Evolutionary conservation across 441 rosid species (phyloP), one percentile per base, ranked within the genome.

Genomic region (Syzygium malaccense): DNA sequence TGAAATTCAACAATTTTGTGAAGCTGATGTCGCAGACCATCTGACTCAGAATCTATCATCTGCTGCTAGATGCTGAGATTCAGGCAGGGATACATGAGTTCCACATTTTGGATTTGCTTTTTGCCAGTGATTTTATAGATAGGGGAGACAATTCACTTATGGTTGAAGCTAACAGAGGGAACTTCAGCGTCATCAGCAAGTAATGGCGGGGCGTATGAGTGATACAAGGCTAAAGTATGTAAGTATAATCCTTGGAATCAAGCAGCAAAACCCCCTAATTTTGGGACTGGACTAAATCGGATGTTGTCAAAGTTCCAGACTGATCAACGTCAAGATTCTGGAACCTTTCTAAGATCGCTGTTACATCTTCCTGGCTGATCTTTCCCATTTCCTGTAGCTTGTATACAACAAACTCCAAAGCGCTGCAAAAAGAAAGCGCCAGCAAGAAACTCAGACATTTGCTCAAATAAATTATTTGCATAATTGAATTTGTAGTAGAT

Each of bases 361-460:
- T 57, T 53, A 95, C 88, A 88, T 95, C 98, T 55, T 92, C 94
- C 86, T 91, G 92, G 87, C 79, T 86, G 66, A 95, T 95, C 94
- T 95, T 96, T 84, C 95, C 96, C 98, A 95, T 95, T 88, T 94
- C 96, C 90, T 93, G 91, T 3, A 94, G 92, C 86, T 92, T 92
- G 88, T 91, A 93, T 55, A 95, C 13, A 25, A 93, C 89, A 88
- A 94, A 96, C 90, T 96, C 98, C 26, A 95, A 94, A 62, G 95
- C 91, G 14, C 93, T 94, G 93, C 9, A 60, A 25, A 60, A 25
- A 54, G 32, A 45, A 14, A 55, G 86, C 23, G 54, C 57, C 25
- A 88, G 75, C 58, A 55, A 68, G 28, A 86, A 32, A 71, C 75
- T 48, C 54, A 58, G 49, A 20, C 32, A n/a, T 32, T 71, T 80